Percentiles rank a stretch among this genome's conserved stretches.
Conservation (phyloP, 1,139 yeast genomes). For the Hyphopichia pseudoburtonii region DNA sequence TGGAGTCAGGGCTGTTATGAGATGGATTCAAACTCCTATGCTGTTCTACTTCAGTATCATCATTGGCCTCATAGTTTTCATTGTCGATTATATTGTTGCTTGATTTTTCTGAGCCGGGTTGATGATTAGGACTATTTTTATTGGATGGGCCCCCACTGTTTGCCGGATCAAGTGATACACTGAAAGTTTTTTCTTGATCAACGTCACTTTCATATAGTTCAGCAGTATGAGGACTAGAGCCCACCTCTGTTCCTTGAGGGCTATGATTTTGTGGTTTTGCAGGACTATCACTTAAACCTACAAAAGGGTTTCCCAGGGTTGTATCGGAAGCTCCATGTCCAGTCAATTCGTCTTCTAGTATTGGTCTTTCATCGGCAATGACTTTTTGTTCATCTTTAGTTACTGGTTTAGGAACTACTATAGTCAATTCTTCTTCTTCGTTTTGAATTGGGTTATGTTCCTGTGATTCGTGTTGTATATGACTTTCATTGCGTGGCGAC, state of each 20-base stretch:
- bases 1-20: too few species aligned
- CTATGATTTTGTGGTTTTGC: too few species aligned
- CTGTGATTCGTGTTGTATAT: too few species aligned
- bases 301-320: not conserved
- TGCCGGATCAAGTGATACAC: not conserved
- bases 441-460: not conserved
- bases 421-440: not conserved
- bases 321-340: not conserved
- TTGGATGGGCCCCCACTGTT: too few species aligned
- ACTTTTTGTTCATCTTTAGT: not conserved
- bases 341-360: not conserved
- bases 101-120: not conserved
- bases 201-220: not conserved
- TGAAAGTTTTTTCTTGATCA: slow-evolving; percentile 1
- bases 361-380: not conserved
- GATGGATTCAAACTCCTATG: too few species aligned
- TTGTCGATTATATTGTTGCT: not conserved
- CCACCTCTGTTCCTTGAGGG: too few species aligned
- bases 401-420: not conserved
- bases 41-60: too few species aligned
- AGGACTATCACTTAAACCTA: not conserved
- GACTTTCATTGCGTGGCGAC: too few species aligned
- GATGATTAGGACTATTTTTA: not conserved
- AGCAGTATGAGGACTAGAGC: too few species aligned
- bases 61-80: too few species aligned